Conservation (phyloP, 371 early-diverging fungal genomes). For the Saksenaea vasiformis region DNA sequence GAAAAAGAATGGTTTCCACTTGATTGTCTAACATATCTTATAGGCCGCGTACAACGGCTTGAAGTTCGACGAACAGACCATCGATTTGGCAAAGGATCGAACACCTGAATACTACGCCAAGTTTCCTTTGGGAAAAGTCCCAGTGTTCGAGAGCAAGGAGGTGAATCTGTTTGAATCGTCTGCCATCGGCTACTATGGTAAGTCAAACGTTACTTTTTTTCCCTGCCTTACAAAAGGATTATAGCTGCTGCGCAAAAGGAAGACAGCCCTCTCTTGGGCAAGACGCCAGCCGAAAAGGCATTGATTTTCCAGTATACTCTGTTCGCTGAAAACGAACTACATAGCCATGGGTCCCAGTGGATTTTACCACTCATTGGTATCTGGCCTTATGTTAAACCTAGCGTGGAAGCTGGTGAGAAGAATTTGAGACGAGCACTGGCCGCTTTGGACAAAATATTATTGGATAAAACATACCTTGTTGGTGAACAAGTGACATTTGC, state of each 20-base stretch:
- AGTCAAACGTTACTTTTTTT: constrained; percentile 17
- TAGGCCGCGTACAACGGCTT: constrained; percentile 74
- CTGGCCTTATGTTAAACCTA: constrained; percentile 60
- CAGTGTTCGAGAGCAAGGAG: constrained; percentile 78
- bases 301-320: constrained; percentile 79
- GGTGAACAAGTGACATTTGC: constrained; percentile 80
- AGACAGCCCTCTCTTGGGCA: constrained; percentile 65
- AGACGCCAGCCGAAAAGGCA: constrained; percentile 69
- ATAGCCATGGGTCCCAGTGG: constrained; percentile 45
- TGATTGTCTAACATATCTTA: constrained; percentile 67
- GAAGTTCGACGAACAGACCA: constrained; percentile 66
- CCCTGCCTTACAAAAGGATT: not conserved
- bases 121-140: constrained; percentile 83
- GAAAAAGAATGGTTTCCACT: constrained; percentile 69
- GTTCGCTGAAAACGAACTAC: constrained; percentile 66
- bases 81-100: constrained; percentile 64
- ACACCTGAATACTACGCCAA: constrained; percentile 80
- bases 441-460: constrained; percentile 63
- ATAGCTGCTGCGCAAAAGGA: constrained; percentile 71
- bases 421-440: constrained; percentile 55
- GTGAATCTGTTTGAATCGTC: constrained; percentile 77
- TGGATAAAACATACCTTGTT: constrained; percentile 76
- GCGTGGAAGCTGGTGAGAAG: constrained; percentile 56
- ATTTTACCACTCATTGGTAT: constrained; percentile 61
- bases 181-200: constrained; percentile 89